Evolutionary conservation across 1,284 basidiomycete species (phyloP).

Genomic region (Stereum hirsutum): DNA sequence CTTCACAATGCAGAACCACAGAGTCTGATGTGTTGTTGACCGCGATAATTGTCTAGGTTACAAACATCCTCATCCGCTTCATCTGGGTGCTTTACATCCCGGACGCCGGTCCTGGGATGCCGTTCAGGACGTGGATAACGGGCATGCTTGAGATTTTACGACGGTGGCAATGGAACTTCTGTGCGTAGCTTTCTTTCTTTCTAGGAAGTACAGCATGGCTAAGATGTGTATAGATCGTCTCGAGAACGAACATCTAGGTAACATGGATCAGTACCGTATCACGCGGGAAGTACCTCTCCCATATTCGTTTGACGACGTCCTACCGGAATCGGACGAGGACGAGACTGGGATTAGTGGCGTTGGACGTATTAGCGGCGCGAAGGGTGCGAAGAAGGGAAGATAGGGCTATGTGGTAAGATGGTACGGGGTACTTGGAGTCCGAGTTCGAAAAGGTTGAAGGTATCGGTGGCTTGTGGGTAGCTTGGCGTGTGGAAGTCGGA

Average conservation of each 20-base stretch:
- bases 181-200: constrained; percentile 32
- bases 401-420: no score
- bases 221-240: constrained; percentile 50
- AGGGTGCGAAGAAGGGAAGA: no score
- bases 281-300: constrained; percentile 73
- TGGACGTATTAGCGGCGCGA: no score
- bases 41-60: constrained; percentile 29
- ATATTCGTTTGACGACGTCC: constrained; percentile 44
- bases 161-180: constrained; percentile 90
- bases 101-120: constrained; percentile 33
- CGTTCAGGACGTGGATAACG: constrained; percentile 59
- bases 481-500: no score
- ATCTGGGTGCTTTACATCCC: constrained; percentile 80
- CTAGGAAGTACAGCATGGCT: background rate
- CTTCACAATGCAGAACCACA: background rate
- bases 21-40: background rate
- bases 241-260: constrained; percentile 84
- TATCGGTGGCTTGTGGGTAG: no score
- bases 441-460: no score
- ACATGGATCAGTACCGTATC: constrained; percentile 80
- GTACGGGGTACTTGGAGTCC: no score
- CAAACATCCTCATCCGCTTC: constrained; percentile 74
- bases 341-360: no score
- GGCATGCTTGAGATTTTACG: constrained; percentile 74
- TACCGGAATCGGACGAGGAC: constrained; percentile 24